A percentile compares a stretch with the other conserved stretches of the same genome.
Evolutionary conservation across 208 protist genomes (phyloP).

Genomic region (Trypanosoma cruzi): DNA sequence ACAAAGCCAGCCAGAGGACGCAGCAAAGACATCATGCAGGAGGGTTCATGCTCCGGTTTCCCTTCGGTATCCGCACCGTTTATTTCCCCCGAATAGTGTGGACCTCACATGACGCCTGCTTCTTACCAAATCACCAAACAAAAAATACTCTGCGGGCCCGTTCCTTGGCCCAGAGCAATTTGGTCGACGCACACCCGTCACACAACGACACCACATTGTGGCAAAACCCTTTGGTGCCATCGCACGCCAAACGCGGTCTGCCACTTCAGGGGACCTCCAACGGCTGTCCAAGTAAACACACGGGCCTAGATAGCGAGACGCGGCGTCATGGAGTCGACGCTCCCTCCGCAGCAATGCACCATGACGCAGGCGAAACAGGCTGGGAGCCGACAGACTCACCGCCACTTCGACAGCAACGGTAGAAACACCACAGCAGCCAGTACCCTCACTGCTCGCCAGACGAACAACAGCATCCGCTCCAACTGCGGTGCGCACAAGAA

Average conservation of each 20-base stretch:
- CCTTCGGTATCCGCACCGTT: not conserved
- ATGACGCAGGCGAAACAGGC: not conserved
- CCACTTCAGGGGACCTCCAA: constrained; percentile 10
- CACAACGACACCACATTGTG: constrained; percentile 12
- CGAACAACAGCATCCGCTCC: constrained; percentile 6
- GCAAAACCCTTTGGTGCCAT: constrained; percentile 31
- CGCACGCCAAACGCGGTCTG: constrained; percentile 23
- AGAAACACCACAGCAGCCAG: not conserved
- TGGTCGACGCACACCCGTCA: not conserved
- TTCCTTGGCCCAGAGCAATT: not conserved
- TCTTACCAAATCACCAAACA: not conserved
- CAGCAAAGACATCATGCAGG: not conserved
- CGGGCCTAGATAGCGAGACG: not conserved
- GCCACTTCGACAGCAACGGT: not conserved
- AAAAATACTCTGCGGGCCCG: not conserved
- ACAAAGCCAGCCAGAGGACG: not conserved
- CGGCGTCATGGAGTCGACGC: constrained; percentile 7
- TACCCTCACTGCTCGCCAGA: not conserved
- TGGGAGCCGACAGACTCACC: not conserved
- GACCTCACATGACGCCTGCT: not conserved
- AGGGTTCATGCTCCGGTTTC: not conserved
- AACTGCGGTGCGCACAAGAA: constrained; percentile 24
- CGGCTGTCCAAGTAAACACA: constrained; percentile 2
- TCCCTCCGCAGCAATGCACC: constrained; percentile 6
- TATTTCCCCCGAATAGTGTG: not conserved